These are phyloP conservation scores for Musa acuminata DNA, from an alignment of 176 grass and related monocot genomes.

Conservation along the genomic window DNA sequence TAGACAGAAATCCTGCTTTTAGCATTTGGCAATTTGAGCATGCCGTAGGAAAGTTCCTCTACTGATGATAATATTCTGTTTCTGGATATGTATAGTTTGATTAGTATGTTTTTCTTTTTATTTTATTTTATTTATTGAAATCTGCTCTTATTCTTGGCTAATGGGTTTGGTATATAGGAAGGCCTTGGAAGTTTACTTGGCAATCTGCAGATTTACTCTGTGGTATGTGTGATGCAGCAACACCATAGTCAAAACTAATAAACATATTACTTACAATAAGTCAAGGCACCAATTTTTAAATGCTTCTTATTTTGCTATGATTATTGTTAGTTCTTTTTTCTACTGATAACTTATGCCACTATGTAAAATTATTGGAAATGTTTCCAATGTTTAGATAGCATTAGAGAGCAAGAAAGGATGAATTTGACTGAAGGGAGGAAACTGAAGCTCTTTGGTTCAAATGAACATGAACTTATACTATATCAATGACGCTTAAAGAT, in stretches of 20 bases:
- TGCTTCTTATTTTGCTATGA: neutral
- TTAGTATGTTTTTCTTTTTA: neutral
- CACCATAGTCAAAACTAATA: neutral
- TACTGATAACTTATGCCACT: neutral
- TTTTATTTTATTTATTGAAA: neutral
- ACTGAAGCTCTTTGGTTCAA: too few relatives aligned
- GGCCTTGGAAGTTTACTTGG: conserved; percentile 30
- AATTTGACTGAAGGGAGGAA: neutral
- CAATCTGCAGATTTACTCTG: conserved; percentile 34
- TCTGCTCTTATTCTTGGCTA: neutral
- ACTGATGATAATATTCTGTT: neutral
- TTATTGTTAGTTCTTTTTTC: neutral
- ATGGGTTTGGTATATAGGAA: conserved; percentile 18
- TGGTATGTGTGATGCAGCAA: conserved; percentile 22
- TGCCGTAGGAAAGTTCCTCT: neutral
- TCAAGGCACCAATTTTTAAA: neutral
- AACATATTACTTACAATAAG: too few relatives aligned
- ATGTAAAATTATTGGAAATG: neutral
- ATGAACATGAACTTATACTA: too few relatives aligned
- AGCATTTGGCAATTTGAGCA: neutral
- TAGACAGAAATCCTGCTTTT: neutral
- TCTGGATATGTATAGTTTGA: neutral
- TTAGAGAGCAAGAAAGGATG: neutral
- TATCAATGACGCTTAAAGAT: too few relatives aligned
- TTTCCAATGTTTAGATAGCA: neutral